A percentile compares a stretch with the other conserved stretches of the same genome.
Conservation (phyloP, 2,329 filamentous ascomycete species). For the Fusarium sterilihyphosum region DNA sequence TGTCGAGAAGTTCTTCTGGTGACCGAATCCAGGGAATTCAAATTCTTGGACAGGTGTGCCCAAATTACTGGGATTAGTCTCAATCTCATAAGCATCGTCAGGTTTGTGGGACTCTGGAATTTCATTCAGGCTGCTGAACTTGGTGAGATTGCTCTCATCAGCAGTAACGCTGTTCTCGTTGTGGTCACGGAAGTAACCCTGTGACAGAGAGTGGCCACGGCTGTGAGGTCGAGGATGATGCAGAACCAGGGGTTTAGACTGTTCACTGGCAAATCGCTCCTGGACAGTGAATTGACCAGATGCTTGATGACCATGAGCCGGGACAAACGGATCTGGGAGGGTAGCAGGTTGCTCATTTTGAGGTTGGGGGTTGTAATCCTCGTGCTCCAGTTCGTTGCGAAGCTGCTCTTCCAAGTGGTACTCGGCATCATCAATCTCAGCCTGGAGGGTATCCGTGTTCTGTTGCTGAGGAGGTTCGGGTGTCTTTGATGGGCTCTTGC, state of each 20-base stretch:
- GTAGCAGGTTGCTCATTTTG: conserved; percentile 43
- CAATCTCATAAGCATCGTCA: conserved; percentile 71
- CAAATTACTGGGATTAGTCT: conserved; percentile 78
- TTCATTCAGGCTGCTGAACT: conserved; percentile 53
- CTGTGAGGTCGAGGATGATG: conserved; percentile 81
- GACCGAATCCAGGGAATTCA: conserved; percentile 59
- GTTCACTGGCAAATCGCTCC: conserved; percentile 63
- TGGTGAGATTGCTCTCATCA: conserved; percentile 31
- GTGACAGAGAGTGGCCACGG: conserved; percentile 75
- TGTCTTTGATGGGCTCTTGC: conserved; percentile 64
- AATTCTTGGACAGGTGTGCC: conserved; percentile 69
- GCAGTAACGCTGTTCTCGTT: conserved; percentile 51
- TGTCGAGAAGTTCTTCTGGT: conserved; percentile 65
- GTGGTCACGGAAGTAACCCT: conserved; percentile 70
- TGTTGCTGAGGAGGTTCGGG: conserved; percentile 60
- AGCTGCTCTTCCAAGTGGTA: conserved; percentile 86
- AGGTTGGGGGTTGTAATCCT: conserved; percentile 76
- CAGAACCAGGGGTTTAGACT: conserved; percentile 65
- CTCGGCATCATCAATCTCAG: conserved; percentile 85
- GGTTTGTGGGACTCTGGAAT: conserved; percentile 53
- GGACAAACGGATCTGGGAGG: conserved; percentile 38
- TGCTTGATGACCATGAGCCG: conserved; percentile 54
- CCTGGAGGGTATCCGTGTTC: conserved; percentile 78
- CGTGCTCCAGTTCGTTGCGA: conserved; percentile 80
- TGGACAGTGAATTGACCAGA: conserved; percentile 61